Evolutionary conservation across 805 yeast species (phyloP), one percentile per base, ranked within the genome.

Genomic region (Cyberlindnera nakhonratchasimensis): DNA sequence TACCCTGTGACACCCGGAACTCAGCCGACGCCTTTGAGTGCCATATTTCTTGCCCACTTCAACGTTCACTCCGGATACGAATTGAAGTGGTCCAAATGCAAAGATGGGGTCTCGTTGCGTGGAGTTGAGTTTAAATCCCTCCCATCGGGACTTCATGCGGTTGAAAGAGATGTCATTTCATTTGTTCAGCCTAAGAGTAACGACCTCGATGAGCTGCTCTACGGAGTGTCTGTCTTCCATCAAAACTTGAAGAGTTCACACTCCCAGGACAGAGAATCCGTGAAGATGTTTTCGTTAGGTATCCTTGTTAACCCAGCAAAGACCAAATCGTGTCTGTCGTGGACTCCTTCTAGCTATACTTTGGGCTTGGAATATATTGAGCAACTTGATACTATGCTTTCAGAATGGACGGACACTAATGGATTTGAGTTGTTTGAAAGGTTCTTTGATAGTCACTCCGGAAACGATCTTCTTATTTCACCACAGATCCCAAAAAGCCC

Each of bases 111-210:
- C 13, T 48, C 67, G 0, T 53, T 77, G 20, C 59, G 67, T 23
- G 72, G 73, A 11, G 54, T 82, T 4, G 89, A 82, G 59, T 82
- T 72, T 61, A 75, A 78, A 49, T 67, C 80, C n/a, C 61, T 82
- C 33, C 89, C 89, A 0, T 79, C 86, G 0, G 88, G 90, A 1
- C 64, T 80, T 2, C 89, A 82, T 53, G 69, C 74, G 12, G 66
- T 67, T 3, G 58, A 59, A 17, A 43, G 53, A 12, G 89, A 82
- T 53, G 72, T 75, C 2, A 67, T 82, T 1, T 73, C 75, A 39
- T 81, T 82, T 59, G 71, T 69, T 3, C 59, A 53, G 6, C 63
- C 68, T 8, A 62, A 58, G 29, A 42, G 47, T 10, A 43, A 53
- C 9, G 47, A 40, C 2, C 2, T 26, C 17, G 46, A 47, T 12